A percentile compares a stretch with the other conserved stretches of the same genome.
Conservation (phyloP, 176 grass and related monocot genomes). For the Oryza glaberrima region DNA sequence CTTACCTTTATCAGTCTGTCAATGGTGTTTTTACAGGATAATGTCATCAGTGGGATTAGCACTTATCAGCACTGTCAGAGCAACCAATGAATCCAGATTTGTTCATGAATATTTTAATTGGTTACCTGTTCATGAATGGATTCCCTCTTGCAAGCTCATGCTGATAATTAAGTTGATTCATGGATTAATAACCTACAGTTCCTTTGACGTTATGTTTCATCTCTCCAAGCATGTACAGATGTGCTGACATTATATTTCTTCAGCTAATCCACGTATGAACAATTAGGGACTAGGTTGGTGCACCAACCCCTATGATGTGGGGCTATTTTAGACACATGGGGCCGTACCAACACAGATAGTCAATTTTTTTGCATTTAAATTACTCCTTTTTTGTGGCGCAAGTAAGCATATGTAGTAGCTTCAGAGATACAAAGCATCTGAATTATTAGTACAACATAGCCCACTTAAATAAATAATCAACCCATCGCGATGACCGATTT, state of each 20-base stretch:
- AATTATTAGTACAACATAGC: neutral
- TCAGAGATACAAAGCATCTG: neutral
- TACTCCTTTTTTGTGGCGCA: neutral
- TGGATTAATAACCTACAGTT: neutral
- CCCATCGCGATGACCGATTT: neutral
- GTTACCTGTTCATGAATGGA: too few relatives aligned
- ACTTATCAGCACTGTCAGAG: neutral
- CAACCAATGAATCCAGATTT: neutral
- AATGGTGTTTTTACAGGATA: neutral
- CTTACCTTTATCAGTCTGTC: neutral
- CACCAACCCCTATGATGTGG: slow-evolving; percentile 7
- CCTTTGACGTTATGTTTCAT: neutral
- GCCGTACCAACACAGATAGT: neutral
- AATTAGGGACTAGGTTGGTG: neutral
- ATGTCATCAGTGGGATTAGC: neutral
- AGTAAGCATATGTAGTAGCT: neutral
- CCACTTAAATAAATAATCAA: neutral
- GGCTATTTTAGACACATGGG: neutral
- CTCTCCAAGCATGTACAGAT: neutral
- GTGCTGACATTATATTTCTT: neutral
- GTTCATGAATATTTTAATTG: neutral
- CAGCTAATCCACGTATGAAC: neutral
- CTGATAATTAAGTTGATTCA: neutral
- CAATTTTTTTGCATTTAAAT: too few relatives aligned
- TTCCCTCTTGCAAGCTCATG: neutral